These are phyloP conservation scores for Zangia roseola DNA, from an alignment of 768 basidiomycete species.

Conservation along the genomic window DNA sequence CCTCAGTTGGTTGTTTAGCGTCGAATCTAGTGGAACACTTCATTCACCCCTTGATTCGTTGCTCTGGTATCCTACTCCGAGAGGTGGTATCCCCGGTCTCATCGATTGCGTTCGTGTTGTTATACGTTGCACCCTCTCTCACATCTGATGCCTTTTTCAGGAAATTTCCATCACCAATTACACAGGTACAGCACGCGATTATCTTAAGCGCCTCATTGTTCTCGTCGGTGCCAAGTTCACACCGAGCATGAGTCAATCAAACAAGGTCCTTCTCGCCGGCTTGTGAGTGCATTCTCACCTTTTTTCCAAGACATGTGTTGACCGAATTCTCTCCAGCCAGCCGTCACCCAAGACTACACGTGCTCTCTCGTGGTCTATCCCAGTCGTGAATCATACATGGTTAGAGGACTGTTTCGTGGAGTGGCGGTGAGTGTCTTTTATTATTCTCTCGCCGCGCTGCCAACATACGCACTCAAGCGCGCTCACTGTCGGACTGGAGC, in stretches of 20 bases:
- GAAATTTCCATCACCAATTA: slow-evolving; percentile 87
- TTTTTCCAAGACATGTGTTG: background rate
- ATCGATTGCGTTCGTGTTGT: slow-evolving; percentile 51
- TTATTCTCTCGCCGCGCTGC: background rate
- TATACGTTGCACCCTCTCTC: background rate
- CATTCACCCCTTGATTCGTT: slow-evolving; percentile 70
- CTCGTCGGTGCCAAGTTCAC: slow-evolving; percentile 80
- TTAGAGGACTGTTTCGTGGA: slow-evolving; percentile 85
- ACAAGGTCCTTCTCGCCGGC: slow-evolving; percentile 82
- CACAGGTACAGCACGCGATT: slow-evolving; percentile 82
- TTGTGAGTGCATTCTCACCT: slow-evolving; percentile 49
- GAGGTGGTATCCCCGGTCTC: slow-evolving; percentile 57
- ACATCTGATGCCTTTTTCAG: slow-evolving; percentile 37
- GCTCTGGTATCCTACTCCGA: slow-evolving; percentile 82
- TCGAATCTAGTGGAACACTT: slow-evolving; percentile 60
- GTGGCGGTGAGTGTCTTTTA: slow-evolving; percentile 49
- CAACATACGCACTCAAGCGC: slow-evolving; percentile 30
- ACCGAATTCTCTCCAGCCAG: slow-evolving; percentile 26
- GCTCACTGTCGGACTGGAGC: slow-evolving; percentile 59
- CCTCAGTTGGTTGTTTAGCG: slow-evolving; percentile 80
- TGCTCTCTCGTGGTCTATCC: slow-evolving; percentile 78
- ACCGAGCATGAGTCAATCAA: slow-evolving; percentile 73
- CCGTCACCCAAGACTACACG: slow-evolving; percentile 61
- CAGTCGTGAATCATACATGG: slow-evolving; percentile 88
- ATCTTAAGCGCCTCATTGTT: slow-evolving; percentile 78